phyloP scores from a whole-genome alignment of 1,284 basidiomycete genomes.

The Trichosporon sp. region DNA sequence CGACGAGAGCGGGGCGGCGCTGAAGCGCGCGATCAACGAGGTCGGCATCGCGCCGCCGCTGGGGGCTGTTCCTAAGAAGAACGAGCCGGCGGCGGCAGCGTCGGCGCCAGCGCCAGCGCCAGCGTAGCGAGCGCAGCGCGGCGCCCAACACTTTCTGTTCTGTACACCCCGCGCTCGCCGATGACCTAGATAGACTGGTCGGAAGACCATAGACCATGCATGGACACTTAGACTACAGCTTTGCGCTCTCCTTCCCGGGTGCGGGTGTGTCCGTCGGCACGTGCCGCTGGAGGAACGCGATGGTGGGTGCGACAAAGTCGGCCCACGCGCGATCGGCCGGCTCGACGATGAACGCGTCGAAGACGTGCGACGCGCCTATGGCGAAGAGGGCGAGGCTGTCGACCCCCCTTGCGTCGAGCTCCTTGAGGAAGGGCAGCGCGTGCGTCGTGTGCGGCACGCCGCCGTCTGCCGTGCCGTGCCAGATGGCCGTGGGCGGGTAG shows the following conservation, averaged over 20 bases:
- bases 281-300: neutral
- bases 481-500: neutral
- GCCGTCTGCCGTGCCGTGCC: neutral
- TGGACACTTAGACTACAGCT: neutral
- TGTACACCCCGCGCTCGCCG: too few species aligned
- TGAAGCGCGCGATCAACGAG: conserved; percentile 51
- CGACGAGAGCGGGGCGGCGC: conserved; percentile 72
- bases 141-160: neutral
- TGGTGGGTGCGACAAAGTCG: neutral
- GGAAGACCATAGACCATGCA: neutral
- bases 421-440: neutral
- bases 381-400: neutral
- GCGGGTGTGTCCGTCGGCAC: neutral
- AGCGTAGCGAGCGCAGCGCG: neutral
- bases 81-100: neutral
- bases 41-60: conserved; percentile 28
- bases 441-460: neutral
- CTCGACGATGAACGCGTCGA: neutral
- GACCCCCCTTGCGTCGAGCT: neutral
- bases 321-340: neutral
- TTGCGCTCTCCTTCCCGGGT: neutral
- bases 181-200: too few species aligned
- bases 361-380: neutral
- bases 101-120: too few species aligned
- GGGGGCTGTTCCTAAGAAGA: conserved; percentile 10